phyloP scores from a whole-genome alignment of 768 basidiomycete species.

The Naganishia antarctica region DNA sequence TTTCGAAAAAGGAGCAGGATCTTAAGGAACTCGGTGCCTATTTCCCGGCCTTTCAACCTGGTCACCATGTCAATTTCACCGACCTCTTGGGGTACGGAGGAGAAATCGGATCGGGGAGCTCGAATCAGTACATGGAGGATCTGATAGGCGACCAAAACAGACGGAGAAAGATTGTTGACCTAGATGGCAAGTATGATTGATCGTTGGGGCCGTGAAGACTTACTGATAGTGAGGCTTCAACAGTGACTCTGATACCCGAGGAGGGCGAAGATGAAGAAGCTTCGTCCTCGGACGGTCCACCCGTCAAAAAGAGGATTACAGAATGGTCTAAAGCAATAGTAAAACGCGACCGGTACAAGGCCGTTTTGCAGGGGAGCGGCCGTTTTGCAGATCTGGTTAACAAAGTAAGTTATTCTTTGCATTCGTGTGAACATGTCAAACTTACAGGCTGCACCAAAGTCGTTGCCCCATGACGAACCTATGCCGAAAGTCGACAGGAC shows the following conservation, averaged over 20 bases:
- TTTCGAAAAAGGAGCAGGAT: slow-evolving; percentile 4
- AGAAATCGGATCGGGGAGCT: not conserved
- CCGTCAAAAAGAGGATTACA: not conserved
- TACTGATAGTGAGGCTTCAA: slow-evolving; percentile 35
- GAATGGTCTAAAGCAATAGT: slow-evolving; percentile 5
- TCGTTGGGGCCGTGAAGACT: no score
- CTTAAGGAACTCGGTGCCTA: not conserved
- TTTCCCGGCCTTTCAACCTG: slow-evolving; percentile 3
- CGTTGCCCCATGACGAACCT: not conserved
- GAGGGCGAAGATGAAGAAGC: slow-evolving; percentile 38
- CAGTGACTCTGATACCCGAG: slow-evolving; percentile 38
- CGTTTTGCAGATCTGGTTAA: not conserved
- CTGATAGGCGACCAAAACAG: not conserved
- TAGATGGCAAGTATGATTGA: not conserved
- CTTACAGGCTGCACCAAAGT: not conserved
- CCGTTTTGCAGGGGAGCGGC: not conserved
- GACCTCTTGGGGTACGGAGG: slow-evolving; percentile 8
- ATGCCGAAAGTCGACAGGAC: not conserved
- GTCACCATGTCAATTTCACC: slow-evolving; percentile 1
- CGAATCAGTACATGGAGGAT: not conserved
- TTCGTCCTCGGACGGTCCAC: slow-evolving; percentile 44
- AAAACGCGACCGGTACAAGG: not conserved
- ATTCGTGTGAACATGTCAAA: not conserved
- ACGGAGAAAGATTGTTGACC: slow-evolving; percentile 2
- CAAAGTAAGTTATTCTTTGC: not conserved